Evolutionary conservation across 2,329 filamentous ascomycete genomes (phyloP), one percentile per base, ranked within the genome.

Genomic region (Colletotrichum abscissum): DNA sequence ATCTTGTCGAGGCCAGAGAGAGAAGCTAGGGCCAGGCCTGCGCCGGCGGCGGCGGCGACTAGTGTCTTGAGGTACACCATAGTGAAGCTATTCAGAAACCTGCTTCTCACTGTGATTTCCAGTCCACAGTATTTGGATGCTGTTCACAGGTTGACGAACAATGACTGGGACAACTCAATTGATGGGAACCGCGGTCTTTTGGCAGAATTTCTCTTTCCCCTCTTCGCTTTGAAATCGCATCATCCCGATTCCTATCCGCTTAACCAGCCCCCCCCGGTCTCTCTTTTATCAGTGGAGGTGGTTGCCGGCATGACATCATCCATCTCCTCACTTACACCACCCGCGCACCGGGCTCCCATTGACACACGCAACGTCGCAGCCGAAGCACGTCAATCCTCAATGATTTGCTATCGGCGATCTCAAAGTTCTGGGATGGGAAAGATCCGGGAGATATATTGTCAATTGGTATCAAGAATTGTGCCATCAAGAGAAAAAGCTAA

Each of bases 291-390:
- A 35, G 52, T 62, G 38, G 65, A 62, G 35, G 55, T 42, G 35
- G 55, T 42, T 42, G 38, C 38, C 38, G 38, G 38, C 22, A 59
- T 73, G 70, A 73, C 70, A 73, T 73, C 67, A 73, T 70, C 26
- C 70, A 73, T 22, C 60, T 62, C 67, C 67, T 70, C 67, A 69
- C 70, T 70, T 56, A 63, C 66, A 72, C 69, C 58, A 69, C 52
- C 3, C 49, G 67, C 59, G 14, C 49, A 49, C 42, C 42, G 42
- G 42, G 42, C 14, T 4, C 16, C 28, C 5, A 30, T 42, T 58
- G 70, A 70, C 7, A 73, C 70, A 56, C 46, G 22, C 60, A 57
- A 26, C 22, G 70, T 73, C 70, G 56, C 70, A 70, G 46, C 42
- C 49, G 24, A 46, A 60, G 60, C 60, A 22, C 28, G 28, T 26